Evolutionary conservation across 306 rosid species (phyloP).

Genomic region (Phaseolus lunatus): DNA sequence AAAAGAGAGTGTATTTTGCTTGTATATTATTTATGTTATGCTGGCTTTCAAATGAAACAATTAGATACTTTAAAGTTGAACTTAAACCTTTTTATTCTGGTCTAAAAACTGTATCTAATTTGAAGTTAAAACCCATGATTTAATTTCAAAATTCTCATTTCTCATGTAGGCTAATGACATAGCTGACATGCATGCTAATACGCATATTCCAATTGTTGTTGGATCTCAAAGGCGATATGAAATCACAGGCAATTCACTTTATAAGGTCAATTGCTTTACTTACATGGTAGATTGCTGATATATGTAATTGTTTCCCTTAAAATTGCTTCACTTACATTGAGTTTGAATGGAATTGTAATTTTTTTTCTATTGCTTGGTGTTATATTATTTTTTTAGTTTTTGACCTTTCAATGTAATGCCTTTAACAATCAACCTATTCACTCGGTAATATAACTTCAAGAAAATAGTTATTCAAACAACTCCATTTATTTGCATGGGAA

Average conservation of each 20-base stretch:
- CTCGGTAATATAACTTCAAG: neutral
- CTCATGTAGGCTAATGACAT: constrained; percentile 73
- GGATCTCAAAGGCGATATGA: constrained; percentile 94
- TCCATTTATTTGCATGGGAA: neutral
- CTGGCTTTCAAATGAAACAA: constrained; percentile 25
- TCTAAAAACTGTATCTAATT: constrained; percentile 7
- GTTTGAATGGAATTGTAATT: constrained; percentile 8
- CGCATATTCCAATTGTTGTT: constrained; percentile 85
- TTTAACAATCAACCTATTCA: neutral
- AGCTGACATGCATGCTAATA: constrained; percentile 76
- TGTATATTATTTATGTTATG: constrained; percentile 16
- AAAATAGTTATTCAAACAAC: constrained; percentile 11
- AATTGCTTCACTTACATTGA: neutral
- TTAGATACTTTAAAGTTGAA: constrained; percentile 20
- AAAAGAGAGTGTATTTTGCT: neutral
- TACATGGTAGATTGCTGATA: constrained; percentile 19
- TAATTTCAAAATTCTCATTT: neutral
- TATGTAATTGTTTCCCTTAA: neutral
- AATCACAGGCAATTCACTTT: constrained; percentile 82
- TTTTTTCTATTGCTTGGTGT: neutral
- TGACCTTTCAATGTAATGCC: constrained; percentile 1
- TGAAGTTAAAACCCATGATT: neutral
- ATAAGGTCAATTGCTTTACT: constrained; percentile 62
- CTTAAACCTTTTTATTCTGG: constrained; percentile 10
- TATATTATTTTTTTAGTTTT: constrained; percentile 15